phyloP scores from a whole-genome alignment of 1,139 yeast species.

The Taphrina flavorubra region DNA sequence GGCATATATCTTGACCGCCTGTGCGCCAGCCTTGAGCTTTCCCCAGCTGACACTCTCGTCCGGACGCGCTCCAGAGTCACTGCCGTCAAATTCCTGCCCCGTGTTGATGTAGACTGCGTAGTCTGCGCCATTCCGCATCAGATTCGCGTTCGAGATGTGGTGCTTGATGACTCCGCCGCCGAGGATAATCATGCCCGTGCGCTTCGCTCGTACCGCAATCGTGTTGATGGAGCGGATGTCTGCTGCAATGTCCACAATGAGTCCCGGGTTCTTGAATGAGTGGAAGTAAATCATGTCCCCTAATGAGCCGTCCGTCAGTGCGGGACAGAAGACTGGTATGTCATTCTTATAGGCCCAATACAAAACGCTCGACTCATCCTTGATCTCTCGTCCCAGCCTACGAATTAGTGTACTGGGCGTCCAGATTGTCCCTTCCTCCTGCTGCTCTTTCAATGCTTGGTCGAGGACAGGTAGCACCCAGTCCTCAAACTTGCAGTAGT shows the following conservation, averaged over 20 bases:
- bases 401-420: constrained; percentile 93
- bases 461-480: constrained; percentile 97
- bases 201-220: constrained; percentile 92
- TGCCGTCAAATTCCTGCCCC: constrained; percentile 98
- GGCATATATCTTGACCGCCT: constrained; percentile 86
- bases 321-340: constrained; percentile 96
- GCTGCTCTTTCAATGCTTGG: constrained; percentile 85
- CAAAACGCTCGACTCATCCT: constrained; percentile 89
- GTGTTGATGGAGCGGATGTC: constrained; percentile 91
- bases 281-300: constrained; percentile 99
- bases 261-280: constrained; percentile 92
- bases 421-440: constrained; percentile 73
- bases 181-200: constrained; percentile 92
- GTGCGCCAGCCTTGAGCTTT: constrained; percentile 92
- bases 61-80: constrained; percentile 99
- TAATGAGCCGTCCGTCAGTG: constrained; percentile 94
- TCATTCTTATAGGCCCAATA: constrained; percentile 98
- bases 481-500: constrained; percentile 95
- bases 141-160: constrained; percentile 95
- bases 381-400: constrained; percentile 90
- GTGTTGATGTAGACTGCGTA: constrained; percentile 96
- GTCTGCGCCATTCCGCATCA: constrained; percentile 99
- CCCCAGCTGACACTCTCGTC: constrained; percentile 99
- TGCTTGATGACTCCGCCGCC: constrained; percentile 98
- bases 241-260: constrained; percentile 87